Conservation (phyloP, 352 stramenopile genomes). For the Phytophthora aleatoria region DNA sequence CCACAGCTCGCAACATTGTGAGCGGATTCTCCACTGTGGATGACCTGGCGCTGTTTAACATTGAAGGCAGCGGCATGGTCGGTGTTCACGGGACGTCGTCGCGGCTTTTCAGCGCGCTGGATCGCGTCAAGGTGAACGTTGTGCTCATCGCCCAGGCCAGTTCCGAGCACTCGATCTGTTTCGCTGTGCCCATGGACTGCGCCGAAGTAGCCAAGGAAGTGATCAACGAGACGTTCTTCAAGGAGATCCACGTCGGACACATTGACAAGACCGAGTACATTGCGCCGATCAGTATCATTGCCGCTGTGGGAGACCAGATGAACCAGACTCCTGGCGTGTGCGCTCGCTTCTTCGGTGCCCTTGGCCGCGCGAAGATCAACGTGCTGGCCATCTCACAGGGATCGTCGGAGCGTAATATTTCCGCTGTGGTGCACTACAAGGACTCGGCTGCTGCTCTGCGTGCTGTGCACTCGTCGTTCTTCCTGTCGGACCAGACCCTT, state of each 20-base stretch:
- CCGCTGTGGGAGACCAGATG: constrained; percentile 96
- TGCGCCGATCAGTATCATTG: constrained; percentile 94
- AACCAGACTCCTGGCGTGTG: constrained; percentile 91
- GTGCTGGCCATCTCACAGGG: constrained; percentile 96
- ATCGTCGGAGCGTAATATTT: constrained; percentile 95
- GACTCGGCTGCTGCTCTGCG: constrained; percentile 92
- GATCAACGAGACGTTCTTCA: constrained; percentile 88
- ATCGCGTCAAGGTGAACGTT: constrained; percentile 93
- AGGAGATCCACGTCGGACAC: constrained; percentile 85
- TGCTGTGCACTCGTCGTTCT: constrained; percentile 95
- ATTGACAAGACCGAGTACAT: constrained; percentile 87
- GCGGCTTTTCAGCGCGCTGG: constrained; percentile 92
- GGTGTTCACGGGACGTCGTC: constrained; percentile 94
- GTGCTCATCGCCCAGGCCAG: constrained; percentile 94
- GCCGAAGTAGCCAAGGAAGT: constrained; percentile 71
- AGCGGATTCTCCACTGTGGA: constrained; percentile 94
- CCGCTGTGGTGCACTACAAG: constrained; percentile 88
- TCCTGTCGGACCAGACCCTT: constrained; percentile 92
- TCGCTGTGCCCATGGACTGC: constrained; percentile 87
- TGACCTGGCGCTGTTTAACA: constrained; percentile 94
- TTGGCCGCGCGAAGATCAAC: constrained; percentile 95
- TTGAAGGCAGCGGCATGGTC: constrained; percentile 96
- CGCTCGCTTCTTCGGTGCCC: constrained; percentile 93
- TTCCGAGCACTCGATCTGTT: constrained; percentile 96
- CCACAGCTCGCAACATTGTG: constrained; percentile 75